These are phyloP conservation scores for Calocera viscosa DNA, from an alignment of 768 basidiomycete genomes.

Conservation along the genomic window DNA sequence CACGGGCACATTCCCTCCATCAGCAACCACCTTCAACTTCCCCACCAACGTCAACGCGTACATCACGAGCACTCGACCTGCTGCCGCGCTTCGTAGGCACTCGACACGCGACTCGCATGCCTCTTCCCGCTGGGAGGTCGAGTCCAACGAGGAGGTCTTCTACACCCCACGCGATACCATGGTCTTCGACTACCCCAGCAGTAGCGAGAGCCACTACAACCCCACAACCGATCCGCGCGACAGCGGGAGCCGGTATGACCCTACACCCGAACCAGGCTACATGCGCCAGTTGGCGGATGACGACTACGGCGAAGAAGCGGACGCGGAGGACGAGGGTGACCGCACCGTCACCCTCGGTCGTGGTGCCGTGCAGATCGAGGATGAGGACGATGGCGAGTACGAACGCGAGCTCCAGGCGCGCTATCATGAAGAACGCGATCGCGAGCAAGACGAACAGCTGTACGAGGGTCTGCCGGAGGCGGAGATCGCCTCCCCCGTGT, in stretches of 20 bases:
- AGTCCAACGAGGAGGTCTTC: background rate
- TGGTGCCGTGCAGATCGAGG: background rate
- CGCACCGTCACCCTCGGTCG: background rate
- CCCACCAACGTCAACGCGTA: background rate
- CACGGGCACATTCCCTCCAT: background rate
- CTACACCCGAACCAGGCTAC: background rate
- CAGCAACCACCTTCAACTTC: constrained; percentile 4
- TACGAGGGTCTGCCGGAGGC: background rate
- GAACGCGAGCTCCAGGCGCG: constrained; percentile 2
- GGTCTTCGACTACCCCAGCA: background rate
- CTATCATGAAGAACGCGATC: background rate
- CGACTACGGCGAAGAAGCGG: background rate
- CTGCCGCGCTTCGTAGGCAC: background rate
- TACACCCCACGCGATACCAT: background rate
- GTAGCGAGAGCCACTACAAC: background rate
- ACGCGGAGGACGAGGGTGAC: background rate
- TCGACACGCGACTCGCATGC: constrained; percentile 1
- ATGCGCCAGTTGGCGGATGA: background rate
- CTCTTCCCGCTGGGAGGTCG: background rate
- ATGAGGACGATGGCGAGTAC: background rate
- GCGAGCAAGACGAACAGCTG: background rate
- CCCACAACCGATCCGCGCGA: background rate
- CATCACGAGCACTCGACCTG: background rate
- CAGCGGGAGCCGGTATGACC: background rate
- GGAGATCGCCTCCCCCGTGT: background rate